Evolutionary conservation across 2,329 filamentous ascomycete genomes (phyloP), one percentile per base, ranked within the genome.

Genomic region (Madurella fahalii): DNA sequence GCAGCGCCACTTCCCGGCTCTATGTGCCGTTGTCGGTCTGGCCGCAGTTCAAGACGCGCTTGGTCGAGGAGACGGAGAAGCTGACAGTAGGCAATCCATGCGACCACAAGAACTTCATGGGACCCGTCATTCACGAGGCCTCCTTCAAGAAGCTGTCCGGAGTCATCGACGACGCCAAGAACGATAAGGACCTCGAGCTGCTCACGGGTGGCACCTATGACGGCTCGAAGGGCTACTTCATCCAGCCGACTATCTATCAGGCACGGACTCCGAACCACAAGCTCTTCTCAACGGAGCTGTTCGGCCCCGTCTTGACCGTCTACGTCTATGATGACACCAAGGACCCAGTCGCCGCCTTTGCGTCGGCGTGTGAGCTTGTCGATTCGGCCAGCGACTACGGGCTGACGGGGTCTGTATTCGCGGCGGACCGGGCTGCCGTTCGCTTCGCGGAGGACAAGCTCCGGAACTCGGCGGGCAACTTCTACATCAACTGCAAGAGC

Each of bases 351-450:
- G 75, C 71, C 7, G 71, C 71, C 1, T 76, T 77, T 54, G 71
- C 70, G 43, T 71, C 77, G 45, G 74, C 73, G 4, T 87, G 84
- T 73, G 74, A 79, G 67, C 72, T 86, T 47, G 84, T 92, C 53
- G 87, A 93, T 72, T 68, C 71, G 5, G 88, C 88, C 1, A 85
- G 83, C 54, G 87, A 89, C 64, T 95, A 95, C 69, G 68, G 64
- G 3, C 66, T 80, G 49, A 79, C 77, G 1, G 77, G 78, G 9
- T 69, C 74, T 4, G 71, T 80, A 46, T 80, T 80, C 62, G 76
- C 77, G 39, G 69, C 72, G 7, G 76, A 79, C 61, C 74, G 73
- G 0, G 64, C 64, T 12, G 78, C 75, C 9, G 72, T 79, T 37
- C 73, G 75, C 2, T 68, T 78, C 53, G 79, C 79, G 1, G 75